Evolutionary conservation across 1,284 basidiomycete genomes (phyloP), one percentile per base, ranked within the genome.

Genomic region (Anthracocystis panici-leucophaei): DNA sequence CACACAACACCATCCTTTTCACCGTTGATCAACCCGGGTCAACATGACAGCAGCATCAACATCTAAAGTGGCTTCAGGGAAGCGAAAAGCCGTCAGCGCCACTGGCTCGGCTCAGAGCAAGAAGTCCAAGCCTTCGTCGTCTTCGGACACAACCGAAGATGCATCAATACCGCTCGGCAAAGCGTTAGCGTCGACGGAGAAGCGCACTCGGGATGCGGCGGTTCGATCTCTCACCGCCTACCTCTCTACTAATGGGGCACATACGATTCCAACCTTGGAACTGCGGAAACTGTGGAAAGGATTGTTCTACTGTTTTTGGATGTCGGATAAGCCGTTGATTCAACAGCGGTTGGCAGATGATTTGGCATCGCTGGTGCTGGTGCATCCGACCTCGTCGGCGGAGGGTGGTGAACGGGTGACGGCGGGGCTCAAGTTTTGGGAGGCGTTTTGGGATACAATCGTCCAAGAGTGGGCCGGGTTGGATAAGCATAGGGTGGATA

Each of bases 221-320:
- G 90, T 96, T 58, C 91, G 91, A 82, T 90, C 89, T 60, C 89
- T 97, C 2, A 88, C 91, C 0, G 85, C 88, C 1, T 96, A 95
- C 84, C 57, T 84, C 1, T 64, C 79, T 31, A 41, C 71, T 16
- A 64, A 70, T 42, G 77, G 80, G 58, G 62, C 80, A n/a, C 60
- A 80, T 29, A 64, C 55, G 79, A 77, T 95, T 45, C 86, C 90
- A 20, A 89, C 90, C 60, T 61, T 87, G 27, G 96, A 98, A 84
- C 92, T 97, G 90, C 89, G 90, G 66, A 97, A 95, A 86, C 86
- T 98, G 40, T 98, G 96, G 96, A 97, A 98, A 86, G 96, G 95
- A 0, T 89, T 99, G 56, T 99, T 97, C 86, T 98, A 97, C 86
- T 97, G 83, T 62, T 98, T 96, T 86, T 99, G 95, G 95, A 98